Evolutionary conservation across 106 monocot genomes (phyloP), one percentile per base, ranked within the genome.

Genomic region (Hemerocallis citrina): DNA sequence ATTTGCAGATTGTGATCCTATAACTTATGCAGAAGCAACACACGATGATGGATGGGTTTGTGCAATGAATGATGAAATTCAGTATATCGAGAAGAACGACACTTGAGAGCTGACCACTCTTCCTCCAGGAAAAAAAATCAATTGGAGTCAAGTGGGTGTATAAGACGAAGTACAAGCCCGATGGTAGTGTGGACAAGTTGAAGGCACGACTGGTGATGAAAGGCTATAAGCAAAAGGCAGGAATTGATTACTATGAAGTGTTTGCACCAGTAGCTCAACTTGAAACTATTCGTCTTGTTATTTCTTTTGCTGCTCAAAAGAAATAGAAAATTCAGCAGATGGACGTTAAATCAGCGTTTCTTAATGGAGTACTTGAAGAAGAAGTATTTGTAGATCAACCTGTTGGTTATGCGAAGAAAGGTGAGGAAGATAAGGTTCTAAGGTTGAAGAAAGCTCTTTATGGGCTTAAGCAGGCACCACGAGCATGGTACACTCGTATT

Each of bases 301-400:
- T 64, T 14, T 0, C 64, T 33, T 22, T 33, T 1, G 46, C 23
- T 8, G 35, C 35, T 5, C 48, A 65, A 21, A 34, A 65, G 10
- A 19, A 8, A 35, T 65, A 36, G 37, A 11, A 10, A 24, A 37
- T 52, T 13, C 37, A 22, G 16, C 65, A 39, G 15, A 21, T 65
- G 8, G 51, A 65, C 37, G 65, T 65, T 5, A 65, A 65, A 65
- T 65, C 65, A 7, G 50, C 65, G 14, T 65, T 65, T 29, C 23
- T 65, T 2, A 17, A 65, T 65, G 50, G 49, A 21, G 14, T 17
- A 19, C 2, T 65, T 13, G 50, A 21, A 36, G 50, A 65, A 51
- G 6, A 65, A 3, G 34, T 51, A 34, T 65, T 35, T 36, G 13
- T 65, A 1, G 64, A 65, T 19, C 50, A 65, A 31, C 6, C 50